Percentiles rank a stretch among this genome's conserved stretches.
Conservation (phyloP, 108 stramenopile genomes). For the Licmophora abbreviata region DNA sequence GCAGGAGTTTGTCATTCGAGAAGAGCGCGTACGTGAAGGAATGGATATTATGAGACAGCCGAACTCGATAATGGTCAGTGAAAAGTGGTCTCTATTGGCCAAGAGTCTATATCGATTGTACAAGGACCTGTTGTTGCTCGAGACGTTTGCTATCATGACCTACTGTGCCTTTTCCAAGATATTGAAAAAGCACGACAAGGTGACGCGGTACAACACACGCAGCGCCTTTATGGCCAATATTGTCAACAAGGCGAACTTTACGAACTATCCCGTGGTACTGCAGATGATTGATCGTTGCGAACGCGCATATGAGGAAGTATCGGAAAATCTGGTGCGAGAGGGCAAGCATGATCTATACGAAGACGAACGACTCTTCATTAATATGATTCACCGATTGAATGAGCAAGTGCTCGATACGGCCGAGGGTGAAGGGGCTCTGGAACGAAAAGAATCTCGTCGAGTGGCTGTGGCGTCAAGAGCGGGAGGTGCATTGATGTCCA, state of each 20-base stretch:
- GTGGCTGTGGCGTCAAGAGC: background rate
- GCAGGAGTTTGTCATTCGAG: slow-evolving; percentile 73
- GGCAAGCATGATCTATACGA: slow-evolving; percentile 72
- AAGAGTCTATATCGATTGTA: slow-evolving; percentile 86
- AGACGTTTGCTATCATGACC: slow-evolving; percentile 98
- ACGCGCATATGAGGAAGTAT: slow-evolving; percentile 63
- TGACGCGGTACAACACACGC: slow-evolving; percentile 77
- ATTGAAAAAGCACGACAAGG: slow-evolving; percentile 98
- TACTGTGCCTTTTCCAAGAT: slow-evolving; percentile 96
- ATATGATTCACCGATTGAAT: slow-evolving; percentile 81
- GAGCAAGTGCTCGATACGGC: slow-evolving; percentile 53
- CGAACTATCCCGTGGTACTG: slow-evolving; percentile 61
- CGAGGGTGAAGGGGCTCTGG: slow-evolving; percentile 43
- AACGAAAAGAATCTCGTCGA: slow-evolving; percentile 17
- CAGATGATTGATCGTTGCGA: slow-evolving; percentile 65
- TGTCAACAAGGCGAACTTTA: slow-evolving; percentile 83
- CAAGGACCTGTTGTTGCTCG: slow-evolving; percentile 91
- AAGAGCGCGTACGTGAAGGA: slow-evolving; percentile 80
- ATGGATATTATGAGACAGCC: slow-evolving; percentile 71
- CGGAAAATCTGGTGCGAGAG: slow-evolving; percentile 45
- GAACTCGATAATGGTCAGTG: slow-evolving; percentile 71
- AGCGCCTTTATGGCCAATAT: slow-evolving; percentile 80
- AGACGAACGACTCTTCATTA: slow-evolving; percentile 82
- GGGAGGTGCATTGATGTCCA: background rate
- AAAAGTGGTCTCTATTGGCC: slow-evolving; percentile 76